Evolutionary conservation across 352 stramenopile genomes (phyloP).

Genomic region (Phytophthora ohioensis): DNA sequence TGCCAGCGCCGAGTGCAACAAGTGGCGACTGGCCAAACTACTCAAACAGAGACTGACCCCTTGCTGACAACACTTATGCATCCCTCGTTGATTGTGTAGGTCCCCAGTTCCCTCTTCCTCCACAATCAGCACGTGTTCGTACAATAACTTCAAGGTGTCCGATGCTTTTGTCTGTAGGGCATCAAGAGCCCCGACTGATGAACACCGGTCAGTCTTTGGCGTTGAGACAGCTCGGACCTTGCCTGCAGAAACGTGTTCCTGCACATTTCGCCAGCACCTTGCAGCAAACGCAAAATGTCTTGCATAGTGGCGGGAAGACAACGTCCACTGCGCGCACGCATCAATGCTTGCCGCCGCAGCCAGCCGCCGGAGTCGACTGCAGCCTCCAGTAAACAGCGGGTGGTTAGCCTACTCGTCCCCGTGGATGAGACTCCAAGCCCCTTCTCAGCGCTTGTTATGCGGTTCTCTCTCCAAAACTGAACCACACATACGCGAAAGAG

Average conservation of each 20-base stretch:
- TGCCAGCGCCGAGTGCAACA: background rate
- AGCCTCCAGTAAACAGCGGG: background rate
- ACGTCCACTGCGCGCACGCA: slow-evolving; percentile 1
- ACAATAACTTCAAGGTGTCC: slow-evolving; percentile 23
- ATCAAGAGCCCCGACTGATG: slow-evolving; percentile 18
- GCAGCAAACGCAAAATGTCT: background rate
- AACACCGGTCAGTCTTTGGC: slow-evolving; percentile 16
- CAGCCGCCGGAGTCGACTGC: background rate
- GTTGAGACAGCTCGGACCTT: slow-evolving; percentile 27
- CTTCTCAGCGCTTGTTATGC: slow-evolving; percentile 2
- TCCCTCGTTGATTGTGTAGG: background rate
- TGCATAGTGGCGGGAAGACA: slow-evolving; percentile 10
- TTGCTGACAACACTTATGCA: background rate
- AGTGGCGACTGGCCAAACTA: background rate
- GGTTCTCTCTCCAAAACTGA: slow-evolving; percentile 7
- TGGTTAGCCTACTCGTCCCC: slow-evolving; percentile 1
- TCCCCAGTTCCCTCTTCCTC: background rate
- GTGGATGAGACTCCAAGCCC: background rate
- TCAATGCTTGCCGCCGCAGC: slow-evolving; percentile 6
- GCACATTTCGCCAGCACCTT: background rate
- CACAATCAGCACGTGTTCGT: slow-evolving; percentile 10
- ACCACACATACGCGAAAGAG: slow-evolving; percentile 14
- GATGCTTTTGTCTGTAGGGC: background rate
- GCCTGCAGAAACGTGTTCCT: slow-evolving; percentile 21
- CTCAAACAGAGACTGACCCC: no score